Base-by-base conservation (phyloP, 129 eudicot genomes). In the Oenanthe sinensis region DNA sequence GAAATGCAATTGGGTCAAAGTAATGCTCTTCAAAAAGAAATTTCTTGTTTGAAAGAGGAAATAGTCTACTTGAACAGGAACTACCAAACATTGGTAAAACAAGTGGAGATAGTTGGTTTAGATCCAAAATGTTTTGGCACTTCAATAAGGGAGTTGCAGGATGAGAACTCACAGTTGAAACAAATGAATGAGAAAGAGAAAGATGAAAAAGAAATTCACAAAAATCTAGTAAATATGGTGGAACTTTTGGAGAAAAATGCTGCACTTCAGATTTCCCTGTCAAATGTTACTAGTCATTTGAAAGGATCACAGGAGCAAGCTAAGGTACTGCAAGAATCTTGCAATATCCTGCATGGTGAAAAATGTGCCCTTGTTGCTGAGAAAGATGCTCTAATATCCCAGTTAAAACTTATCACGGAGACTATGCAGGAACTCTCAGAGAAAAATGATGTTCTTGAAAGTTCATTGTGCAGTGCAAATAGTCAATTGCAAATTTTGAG, bases 371-470 rank as follows among this genome's bases (percentile, higher is more conserved):
- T 90, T 70, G 85, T 83, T 83, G 79, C 86, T 62, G 99, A 96
- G 78, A 96, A 92, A 84, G 89, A 88, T 8, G 79, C 86, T 72
- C 86, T 96, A 63, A 77, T 92, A 75, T 92, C 97, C 81, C 96
- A 96, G 82, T 81, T 96, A 52, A 88, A 96, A 58, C 67, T 81
- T 48, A 60, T 92, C n/a, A 85, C 92, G 0, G 87, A 85, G 73
- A 87, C 76, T 50, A 88, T 92, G 96, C 97, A 89, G 81, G 89
- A 87, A 48, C 92, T 96, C 75, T 65, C 88, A 71, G 91, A 89
- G 79, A 89, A 83, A 83, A 96, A 87, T 74, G 84, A 78, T 16
- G 83, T 82, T 69, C 92, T 89, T 49, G 97, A 96, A 81, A 85
- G 75, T 73, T 84, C 95, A 20, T 84, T 92, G 12, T 77, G 85